Base-by-base conservation (phyloP, 140 eudicot genomes). In the Oenanthe javanica region DNA sequence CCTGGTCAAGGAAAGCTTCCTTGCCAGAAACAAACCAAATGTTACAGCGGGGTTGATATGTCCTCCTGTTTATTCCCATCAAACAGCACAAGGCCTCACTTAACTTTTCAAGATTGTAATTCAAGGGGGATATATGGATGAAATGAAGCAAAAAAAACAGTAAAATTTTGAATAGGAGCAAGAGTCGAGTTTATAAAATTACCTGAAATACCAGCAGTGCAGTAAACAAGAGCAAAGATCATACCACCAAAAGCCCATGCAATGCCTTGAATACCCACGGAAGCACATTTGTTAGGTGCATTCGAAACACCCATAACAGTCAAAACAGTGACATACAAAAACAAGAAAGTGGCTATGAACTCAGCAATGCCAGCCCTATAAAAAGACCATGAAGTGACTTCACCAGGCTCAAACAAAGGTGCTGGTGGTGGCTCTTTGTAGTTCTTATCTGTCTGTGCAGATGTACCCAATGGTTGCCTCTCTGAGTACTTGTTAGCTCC, bases 171-270 rank as follows among this genome's bases (percentile, higher is more conserved):
- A 31, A 31, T 31, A 31, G 31, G 31, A 31, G 31, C 31, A 31
- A 31, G 31, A 31, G 31, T 31, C 31, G 31, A 31, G 31, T 31
- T 31, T 31, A 31, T 31, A 31, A 31, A 31, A 31, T 16, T 31
- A 93, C 98, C 98, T 85, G 98, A 93, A 82, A 93, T 93, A 78
- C 98, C 98, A 85, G 97, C 98, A 66, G 98, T 93, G 78, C 97
- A 93, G 88, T 93, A 93, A 72, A 93, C 96, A 79, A 91, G 96
- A 72, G 97, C 97, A 87, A 93, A 93, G 88, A 93, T 93, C 97
- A 93, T 91, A 36, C 97, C 97, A 86, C 98, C 98, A 87, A 93
- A 93, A 79, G 97, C 96, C 98, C 98, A 93, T 82, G 98, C 98
- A 86, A 93, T 91, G 7, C 98, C 98, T 85, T 91, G 98, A 79